Base-by-base conservation (phyloP, 1,284 basidiomycete species). In the Dichomitus squalens region DNA sequence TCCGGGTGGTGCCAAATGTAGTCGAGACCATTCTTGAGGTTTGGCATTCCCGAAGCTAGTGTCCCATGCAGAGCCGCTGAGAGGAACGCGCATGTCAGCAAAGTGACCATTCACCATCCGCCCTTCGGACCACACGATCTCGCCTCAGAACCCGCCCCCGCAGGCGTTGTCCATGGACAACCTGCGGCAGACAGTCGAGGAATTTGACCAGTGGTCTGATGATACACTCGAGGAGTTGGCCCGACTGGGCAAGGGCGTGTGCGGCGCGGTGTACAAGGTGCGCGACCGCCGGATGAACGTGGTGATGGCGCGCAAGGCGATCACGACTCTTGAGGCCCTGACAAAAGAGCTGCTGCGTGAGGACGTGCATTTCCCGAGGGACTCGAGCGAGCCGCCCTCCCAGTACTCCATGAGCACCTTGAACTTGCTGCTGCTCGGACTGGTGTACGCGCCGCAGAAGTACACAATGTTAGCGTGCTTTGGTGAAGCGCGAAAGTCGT, bases 321-420 rank as follows among this genome's bases (percentile, higher is more conserved):
- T 99, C 69, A 92, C 94, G 8, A 95, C 95, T 9, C 92, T 92
- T 38, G 92, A 96, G 63, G 96, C 95, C 49, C 96, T 96, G 3
- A 84, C 92, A 70, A 93, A 90, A 68, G 96, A 99, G 76, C 86
- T 98, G 57, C 79, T 97, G 43, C 89, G 96, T 39, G 97, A 99
- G 75, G n/a, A n/a, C 78, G 98, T 93, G 59, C 87, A 87, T 69
- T 90, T 87, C 54, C 95, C 86, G 54, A 98, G 86, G 5, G 87
- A 84, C 72, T 99, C 97, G 65, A 99, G 79, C 70, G 88, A 90
- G 49, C 87, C 84, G 4, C 94, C 97, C 70, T 98, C 95, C 74
- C 94, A 83, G 66, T 80, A 91, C 73, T 99, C 97, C 93, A 98
- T 97, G 65, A 97, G 81, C 63, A 99, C 95, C 68, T 95, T 96